A percentile compares a stretch with the other conserved stretches of the same genome.
These are phyloP conservation scores for Ambrosiella beaveri DNA, from an alignment of 2,329 filamentous ascomycete genomes.

Conservation along the genomic window DNA sequence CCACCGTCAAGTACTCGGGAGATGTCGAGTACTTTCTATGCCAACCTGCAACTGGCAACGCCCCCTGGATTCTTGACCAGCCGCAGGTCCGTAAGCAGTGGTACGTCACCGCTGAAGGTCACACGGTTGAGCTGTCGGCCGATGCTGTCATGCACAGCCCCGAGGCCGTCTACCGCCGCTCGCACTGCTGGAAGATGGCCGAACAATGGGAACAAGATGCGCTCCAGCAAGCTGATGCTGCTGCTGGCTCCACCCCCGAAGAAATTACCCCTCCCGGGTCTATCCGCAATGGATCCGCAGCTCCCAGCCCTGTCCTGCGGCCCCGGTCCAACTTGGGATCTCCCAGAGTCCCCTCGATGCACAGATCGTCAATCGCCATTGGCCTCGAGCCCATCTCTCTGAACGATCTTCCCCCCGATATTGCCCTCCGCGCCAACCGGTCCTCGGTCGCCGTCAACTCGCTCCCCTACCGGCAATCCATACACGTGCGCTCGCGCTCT, in stretches of 20 bases:
- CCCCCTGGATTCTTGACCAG: slow-evolving; percentile 56
- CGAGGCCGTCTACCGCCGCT: slow-evolving; percentile 41
- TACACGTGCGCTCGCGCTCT: slow-evolving; percentile 9
- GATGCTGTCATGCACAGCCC: slow-evolving; percentile 45
- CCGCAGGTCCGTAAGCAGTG: slow-evolving; percentile 48
- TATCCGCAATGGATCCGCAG: neutral
- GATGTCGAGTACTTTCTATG: slow-evolving; percentile 72
- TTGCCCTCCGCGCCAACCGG: slow-evolving; percentile 7
- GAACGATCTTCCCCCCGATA: slow-evolving; percentile 9
- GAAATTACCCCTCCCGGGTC: slow-evolving; percentile 11
- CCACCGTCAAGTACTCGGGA: slow-evolving; percentile 48
- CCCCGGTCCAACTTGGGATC: slow-evolving; percentile 7
- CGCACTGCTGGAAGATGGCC: slow-evolving; percentile 38
- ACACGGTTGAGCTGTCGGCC: slow-evolving; percentile 36
- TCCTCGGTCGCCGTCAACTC: slow-evolving; percentile 4
- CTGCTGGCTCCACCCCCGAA: slow-evolving; percentile 11
- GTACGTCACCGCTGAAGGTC: slow-evolving; percentile 54
- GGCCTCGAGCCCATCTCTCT: slow-evolving; percentile 25
- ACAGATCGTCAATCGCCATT: slow-evolving; percentile 26
- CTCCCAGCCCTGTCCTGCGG: slow-evolving; percentile 7
- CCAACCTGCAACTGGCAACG: slow-evolving; percentile 52
- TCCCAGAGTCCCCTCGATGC: slow-evolving; percentile 6
- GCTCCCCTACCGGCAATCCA: slow-evolving; percentile 1
- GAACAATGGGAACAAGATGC: slow-evolving; percentile 29
- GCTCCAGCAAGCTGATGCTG: slow-evolving; percentile 16